phyloP scores from a whole-genome alignment of 176 grass and related monocot genomes.

The Avena insularis region DNA sequence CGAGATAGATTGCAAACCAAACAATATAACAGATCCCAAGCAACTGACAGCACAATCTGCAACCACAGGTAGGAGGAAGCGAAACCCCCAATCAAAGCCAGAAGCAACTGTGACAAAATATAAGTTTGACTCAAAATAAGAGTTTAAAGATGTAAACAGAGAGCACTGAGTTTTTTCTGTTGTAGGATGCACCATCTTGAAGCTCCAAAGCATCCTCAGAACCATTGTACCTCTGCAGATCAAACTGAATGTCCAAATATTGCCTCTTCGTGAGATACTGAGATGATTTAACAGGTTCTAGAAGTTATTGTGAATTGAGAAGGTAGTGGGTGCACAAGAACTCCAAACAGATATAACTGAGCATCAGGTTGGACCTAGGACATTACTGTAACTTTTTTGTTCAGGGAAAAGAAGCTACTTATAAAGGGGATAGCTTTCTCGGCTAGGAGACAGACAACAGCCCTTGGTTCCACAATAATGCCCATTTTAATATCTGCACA shows the following conservation, averaged over 20 bases:
- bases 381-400: not conserved
- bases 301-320: not conserved
- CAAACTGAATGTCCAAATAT: slow-evolving; percentile 24
- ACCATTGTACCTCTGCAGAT: not conserved
- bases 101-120: not conserved
- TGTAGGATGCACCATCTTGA: not conserved
- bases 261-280: not conserved
- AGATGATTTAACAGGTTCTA: not conserved
- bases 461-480: not conserved
- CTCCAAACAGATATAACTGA: not conserved
- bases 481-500: not conserved
- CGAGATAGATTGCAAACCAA: not conserved
- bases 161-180: not conserved
- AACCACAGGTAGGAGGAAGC: not conserved
- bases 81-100: not conserved
- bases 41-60: not conserved
- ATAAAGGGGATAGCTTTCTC: not conserved
- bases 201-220: not conserved
- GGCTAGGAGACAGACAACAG: not conserved
- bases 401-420: not conserved
- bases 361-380: not conserved
- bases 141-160: not conserved
- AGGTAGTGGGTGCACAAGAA: not conserved
- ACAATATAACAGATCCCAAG: not conserved
- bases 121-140: not conserved